A percentile compares a stretch with the other conserved stretches of the same genome.
Conservation (phyloP, 805 yeast genomes). For the Kodamaea restingae region DNA sequence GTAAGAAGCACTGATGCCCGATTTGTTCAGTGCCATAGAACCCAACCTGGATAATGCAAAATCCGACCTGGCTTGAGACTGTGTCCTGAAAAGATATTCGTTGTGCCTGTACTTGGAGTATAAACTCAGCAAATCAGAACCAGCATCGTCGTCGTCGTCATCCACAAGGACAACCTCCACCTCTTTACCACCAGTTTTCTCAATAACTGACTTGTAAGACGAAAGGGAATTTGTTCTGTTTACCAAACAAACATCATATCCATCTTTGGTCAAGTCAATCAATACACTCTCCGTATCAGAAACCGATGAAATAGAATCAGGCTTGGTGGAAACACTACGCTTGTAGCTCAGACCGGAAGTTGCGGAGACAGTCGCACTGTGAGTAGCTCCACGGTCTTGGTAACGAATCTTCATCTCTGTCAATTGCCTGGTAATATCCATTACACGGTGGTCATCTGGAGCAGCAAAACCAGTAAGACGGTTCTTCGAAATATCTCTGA, state of each 20-base stretch:
- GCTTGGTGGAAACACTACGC: slow-evolving; percentile 25
- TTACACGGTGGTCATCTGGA: slow-evolving; percentile 7
- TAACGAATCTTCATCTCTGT: slow-evolving; percentile 10
- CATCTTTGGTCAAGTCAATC: slow-evolving; percentile 40
- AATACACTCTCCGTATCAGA: slow-evolving; percentile 37
- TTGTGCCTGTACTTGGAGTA: slow-evolving; percentile 37
- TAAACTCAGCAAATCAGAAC: slow-evolving; percentile 36
- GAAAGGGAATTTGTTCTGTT: slow-evolving; percentile 31
- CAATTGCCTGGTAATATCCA: slow-evolving; percentile 7
- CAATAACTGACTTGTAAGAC: slow-evolving; percentile 39
- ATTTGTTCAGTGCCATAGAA: slow-evolving; percentile 4
- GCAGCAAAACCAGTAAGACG: slow-evolving; percentile 8
- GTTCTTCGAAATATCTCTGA: slow-evolving; percentile 11
- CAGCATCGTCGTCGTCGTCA: slow-evolving; percentile 25
- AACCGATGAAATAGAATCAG: slow-evolving; percentile 24
- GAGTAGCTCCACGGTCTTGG: slow-evolving; percentile 1
- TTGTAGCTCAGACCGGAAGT: slow-evolving; percentile 25
- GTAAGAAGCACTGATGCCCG: slow-evolving; percentile 7
- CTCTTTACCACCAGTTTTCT: slow-evolving; percentile 34
- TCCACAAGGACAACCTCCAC: slow-evolving; percentile 44
- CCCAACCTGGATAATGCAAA: neutral
- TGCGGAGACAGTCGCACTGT: slow-evolving; percentile 6
- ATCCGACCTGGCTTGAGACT: slow-evolving; percentile 12
- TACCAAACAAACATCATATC: slow-evolving; percentile 35
- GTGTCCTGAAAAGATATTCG: slow-evolving; percentile 23